Percentiles rank a stretch among this genome's conserved stretches.
phyloP scores from a whole-genome alignment of 2,329 filamentous ascomycete genomes.

The Byssothecium circinans region DNA sequence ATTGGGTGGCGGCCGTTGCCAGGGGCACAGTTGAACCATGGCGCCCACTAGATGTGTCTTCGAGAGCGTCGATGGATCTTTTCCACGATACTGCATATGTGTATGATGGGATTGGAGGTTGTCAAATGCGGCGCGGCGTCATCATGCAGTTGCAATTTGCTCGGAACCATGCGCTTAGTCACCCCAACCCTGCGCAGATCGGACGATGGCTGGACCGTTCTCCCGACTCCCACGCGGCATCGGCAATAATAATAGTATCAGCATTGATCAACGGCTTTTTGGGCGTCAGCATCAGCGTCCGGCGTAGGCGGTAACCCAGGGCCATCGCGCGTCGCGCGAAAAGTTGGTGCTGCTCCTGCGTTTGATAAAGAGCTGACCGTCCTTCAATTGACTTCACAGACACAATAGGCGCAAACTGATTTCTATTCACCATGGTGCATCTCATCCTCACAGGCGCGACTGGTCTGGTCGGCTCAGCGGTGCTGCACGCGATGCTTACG shows the following conservation, averaged over 20 bases:
- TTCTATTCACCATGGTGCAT: too few relatives aligned
- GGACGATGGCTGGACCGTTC: too few relatives aligned
- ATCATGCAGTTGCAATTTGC: not conserved
- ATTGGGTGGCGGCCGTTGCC: constrained; percentile 9
- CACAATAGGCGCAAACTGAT: too few relatives aligned
- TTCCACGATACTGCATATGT: not conserved
- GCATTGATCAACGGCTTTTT: too few relatives aligned
- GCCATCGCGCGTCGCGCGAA: too few relatives aligned
- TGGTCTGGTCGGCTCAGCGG: constrained; percentile 45
- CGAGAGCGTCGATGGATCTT: too few relatives aligned
- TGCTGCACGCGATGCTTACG: constrained; percentile 43
- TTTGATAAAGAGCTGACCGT: not conserved
- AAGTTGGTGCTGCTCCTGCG: too few relatives aligned
- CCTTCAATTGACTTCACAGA: not conserved
- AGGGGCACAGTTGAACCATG: constrained; percentile 15
- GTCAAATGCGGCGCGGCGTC: not conserved
- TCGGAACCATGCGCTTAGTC: not conserved
- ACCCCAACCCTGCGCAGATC: not conserved
- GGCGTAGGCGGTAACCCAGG: too few relatives aligned
- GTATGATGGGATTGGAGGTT: not conserved
- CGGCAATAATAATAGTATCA: too few relatives aligned
- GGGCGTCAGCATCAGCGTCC: too few relatives aligned
- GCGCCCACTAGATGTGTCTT: too few relatives aligned
- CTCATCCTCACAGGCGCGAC: constrained; percentile 51
- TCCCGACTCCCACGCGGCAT: too few relatives aligned